Percentiles rank a stretch among this genome's conserved stretches.
These are phyloP conservation scores for Wickerhamomyces bovis DNA, from an alignment of 805 yeast genomes.

Conservation along the genomic window DNA sequence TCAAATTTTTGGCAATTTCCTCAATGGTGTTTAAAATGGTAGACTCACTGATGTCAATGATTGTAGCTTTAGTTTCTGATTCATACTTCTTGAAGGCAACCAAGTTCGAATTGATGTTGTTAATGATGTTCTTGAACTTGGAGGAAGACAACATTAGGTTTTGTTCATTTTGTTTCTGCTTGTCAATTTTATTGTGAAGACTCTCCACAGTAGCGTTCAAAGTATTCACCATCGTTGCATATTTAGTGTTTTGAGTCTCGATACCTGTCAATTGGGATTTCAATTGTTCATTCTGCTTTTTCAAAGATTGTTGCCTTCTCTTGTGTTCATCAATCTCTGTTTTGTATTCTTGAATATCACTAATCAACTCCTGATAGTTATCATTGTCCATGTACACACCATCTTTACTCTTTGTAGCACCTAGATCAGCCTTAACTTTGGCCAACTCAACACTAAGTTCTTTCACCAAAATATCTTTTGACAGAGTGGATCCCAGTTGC, in stretches of 20 bases:
- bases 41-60: constrained; percentile 10
- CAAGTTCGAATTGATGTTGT: constrained; percentile 25
- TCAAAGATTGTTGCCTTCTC: constrained; percentile 34
- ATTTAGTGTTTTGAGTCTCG: constrained; percentile 18
- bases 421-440: constrained; percentile 49
- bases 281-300: constrained; percentile 30
- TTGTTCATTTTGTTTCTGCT: constrained; percentile 27
- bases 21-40: constrained; percentile 3
- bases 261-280: constrained; percentile 18
- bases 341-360: constrained; percentile 42
- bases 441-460: constrained; percentile 42
- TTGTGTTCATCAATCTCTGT: constrained; percentile 44
- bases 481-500: constrained; percentile 52
- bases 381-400: constrained; percentile 60
- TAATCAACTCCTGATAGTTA: constrained; percentile 48
- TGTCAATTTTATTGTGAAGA: constrained; percentile 25
- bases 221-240: constrained; percentile 20
- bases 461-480: constrained; percentile 43
- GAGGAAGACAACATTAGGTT: constrained; percentile 28
- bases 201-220: constrained; percentile 23
- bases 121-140: constrained; percentile 27
- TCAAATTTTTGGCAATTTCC: constrained; percentile 4
- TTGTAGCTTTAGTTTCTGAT: constrained; percentile 12
- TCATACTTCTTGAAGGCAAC: constrained; percentile 20
- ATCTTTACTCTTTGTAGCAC: constrained; percentile 56